Base-by-base conservation (phyloP, 2,329 filamentous ascomycete species). In the Fusarium heterosporum region DNA sequence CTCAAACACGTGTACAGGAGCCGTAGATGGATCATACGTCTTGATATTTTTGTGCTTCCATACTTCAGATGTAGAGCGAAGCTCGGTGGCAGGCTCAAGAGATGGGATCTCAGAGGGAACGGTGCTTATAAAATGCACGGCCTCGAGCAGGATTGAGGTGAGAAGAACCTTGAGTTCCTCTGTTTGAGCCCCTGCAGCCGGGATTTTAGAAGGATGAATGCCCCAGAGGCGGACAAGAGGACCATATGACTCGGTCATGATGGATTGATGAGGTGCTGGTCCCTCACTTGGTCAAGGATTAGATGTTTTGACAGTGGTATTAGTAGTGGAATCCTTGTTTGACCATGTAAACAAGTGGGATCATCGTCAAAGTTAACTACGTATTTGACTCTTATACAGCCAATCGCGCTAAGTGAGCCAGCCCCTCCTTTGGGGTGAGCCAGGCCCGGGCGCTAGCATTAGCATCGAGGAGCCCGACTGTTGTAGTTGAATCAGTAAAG, bases 181-280 rank as follows among this genome's bases (percentile, higher is more conserved):
- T 6, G 75, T 56, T 3, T 77, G 71, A 6, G 80, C 79, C 14
- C 74, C 71, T 34, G 78, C 58, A 28, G 78, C 52, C 3, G 85
- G 86, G 2, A 88, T 80, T 60, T 85, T 81, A 28, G 77, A 75
- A 16, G 78, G 75, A 17, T 78, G 76, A 25, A 89, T 74, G 50
- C 87, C 86, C 79, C 82, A 82, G 52, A 87, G 81, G 34, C 84
- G 84, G 55, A 89, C 78, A 34, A 84, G 78, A 55, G 83, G 84
- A 2, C 85, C 83, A 16, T 70, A 72, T 40, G 70, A 64, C 29
- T 74, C 68, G 17, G 56, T 50, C 64, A 72, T 74, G 49, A 45
- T 66, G 29, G 46, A 26, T 45, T 39, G 30, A 43, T 51, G 43
- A 52, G 32, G 17, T 34, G 12, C 36, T 36, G 43, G 34, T 64